These are phyloP conservation scores for Zostera marina DNA, from an alignment of 116 monocot genomes.

Conservation along the genomic window DNA sequence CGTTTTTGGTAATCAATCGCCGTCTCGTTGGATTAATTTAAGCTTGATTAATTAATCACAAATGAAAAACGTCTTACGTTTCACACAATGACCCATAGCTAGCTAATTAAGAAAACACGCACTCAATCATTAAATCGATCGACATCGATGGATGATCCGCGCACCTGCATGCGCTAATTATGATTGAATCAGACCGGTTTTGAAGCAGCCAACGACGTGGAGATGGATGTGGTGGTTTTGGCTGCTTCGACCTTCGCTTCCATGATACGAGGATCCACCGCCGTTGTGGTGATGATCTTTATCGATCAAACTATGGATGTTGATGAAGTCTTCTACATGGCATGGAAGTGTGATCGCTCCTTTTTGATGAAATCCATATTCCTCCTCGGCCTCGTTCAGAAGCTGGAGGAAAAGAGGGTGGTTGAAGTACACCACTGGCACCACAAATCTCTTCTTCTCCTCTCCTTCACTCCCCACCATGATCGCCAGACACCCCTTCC, in stretches of 20 bases:
- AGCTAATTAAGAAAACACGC: too few species aligned
- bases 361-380: slow-evolving; percentile 43
- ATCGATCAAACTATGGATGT: slow-evolving; percentile 33
- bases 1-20: too few species aligned
- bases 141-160: too few species aligned
- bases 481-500: slow-evolving; percentile 51
- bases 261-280: neutral
- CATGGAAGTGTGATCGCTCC: slow-evolving; percentile 58
- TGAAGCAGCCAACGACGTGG: slow-evolving; percentile 23
- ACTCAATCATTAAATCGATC: too few species aligned
- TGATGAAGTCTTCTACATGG: slow-evolving; percentile 30
- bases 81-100: too few species aligned
- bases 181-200: too few species aligned
- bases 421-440: slow-evolving; percentile 46
- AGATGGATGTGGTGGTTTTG: slow-evolving; percentile 6
- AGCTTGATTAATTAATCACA: too few species aligned
- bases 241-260: neutral
- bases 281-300: slow-evolving; percentile 8
- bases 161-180: too few species aligned
- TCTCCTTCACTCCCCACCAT: slow-evolving; percentile 41
- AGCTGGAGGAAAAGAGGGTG: slow-evolving; percentile 46
- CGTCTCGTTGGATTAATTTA: too few species aligned
- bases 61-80: too few species aligned
- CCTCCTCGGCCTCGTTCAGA: slow-evolving; percentile 54
- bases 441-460: slow-evolving; percentile 39